These are phyloP conservation scores for Favolaschia claudopus DNA, from an alignment of 768 basidiomycete species.

Conservation along the genomic window DNA sequence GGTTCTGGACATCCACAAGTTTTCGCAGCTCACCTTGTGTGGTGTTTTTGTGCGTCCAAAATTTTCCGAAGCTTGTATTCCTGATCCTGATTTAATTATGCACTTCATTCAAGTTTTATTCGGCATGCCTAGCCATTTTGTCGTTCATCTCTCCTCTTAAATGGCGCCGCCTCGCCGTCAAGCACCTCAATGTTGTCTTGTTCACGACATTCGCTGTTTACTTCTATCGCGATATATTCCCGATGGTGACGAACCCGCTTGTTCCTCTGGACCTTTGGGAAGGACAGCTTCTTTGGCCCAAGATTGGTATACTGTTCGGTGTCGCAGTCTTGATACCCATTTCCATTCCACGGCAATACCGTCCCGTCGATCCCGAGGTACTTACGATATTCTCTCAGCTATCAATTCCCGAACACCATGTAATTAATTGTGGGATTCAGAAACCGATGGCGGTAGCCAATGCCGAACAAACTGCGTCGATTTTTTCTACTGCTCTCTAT, in stretches of 20 bases:
- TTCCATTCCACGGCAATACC: slow-evolving; percentile 58
- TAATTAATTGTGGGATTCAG: slow-evolving; percentile 39
- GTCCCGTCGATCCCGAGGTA: slow-evolving; percentile 58
- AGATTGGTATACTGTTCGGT: slow-evolving; percentile 39
- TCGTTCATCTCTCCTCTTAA: not conserved
- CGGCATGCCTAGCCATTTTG: not conserved
- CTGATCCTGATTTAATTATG: too few relatives aligned
- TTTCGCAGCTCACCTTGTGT: too few relatives aligned
- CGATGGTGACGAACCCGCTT: slow-evolving; percentile 55
- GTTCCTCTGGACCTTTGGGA: slow-evolving; percentile 50
- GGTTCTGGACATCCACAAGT: not conserved
- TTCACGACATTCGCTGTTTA: slow-evolving; percentile 52
- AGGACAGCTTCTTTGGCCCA: slow-evolving; percentile 38
- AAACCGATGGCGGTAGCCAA: slow-evolving; percentile 33
- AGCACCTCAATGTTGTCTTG: slow-evolving; percentile 33
- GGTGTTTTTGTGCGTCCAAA: too few relatives aligned
- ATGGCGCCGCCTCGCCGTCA: not conserved
- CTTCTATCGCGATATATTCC: slow-evolving; percentile 62
- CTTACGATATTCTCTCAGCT: not conserved
- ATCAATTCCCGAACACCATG: not conserved
- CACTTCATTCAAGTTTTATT: too few relatives aligned
- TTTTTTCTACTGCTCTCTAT: slow-evolving; percentile 51
- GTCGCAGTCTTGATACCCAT: slow-evolving; percentile 59
- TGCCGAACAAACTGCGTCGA: slow-evolving; percentile 59
- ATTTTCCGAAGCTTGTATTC: too few relatives aligned